Conservation (phyloP, 192 early-diverging fungal species). For the Coemansia sp. region DNA sequence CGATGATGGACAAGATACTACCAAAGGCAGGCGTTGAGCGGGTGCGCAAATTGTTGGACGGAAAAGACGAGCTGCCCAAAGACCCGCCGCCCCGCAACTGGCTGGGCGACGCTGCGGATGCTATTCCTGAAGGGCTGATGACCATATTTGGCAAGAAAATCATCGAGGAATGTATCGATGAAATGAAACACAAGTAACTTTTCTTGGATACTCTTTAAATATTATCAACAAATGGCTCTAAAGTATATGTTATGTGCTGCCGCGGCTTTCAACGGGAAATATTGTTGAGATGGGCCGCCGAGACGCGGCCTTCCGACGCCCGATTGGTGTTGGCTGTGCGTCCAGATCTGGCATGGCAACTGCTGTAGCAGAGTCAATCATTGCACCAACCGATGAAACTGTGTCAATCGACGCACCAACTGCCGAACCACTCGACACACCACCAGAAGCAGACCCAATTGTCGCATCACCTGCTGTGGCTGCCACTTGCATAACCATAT, state of each 20-base stretch:
- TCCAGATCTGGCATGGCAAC: not conserved
- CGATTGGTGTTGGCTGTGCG: slow-evolving; percentile 3
- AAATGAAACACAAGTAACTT: slow-evolving; percentile 14
- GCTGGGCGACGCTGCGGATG: slow-evolving; percentile 34
- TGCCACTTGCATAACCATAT: slow-evolving; percentile 33
- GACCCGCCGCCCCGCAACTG: slow-evolving; percentile 33
- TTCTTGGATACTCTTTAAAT: not conserved
- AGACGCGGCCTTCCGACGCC: slow-evolving; percentile 10
- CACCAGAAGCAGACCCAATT: no score
- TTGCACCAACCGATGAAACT: not conserved
- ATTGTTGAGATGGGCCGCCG: slow-evolving; percentile 42
- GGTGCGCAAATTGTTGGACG: slow-evolving; percentile 23
- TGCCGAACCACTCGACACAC: not conserved
- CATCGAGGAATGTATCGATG: slow-evolving; percentile 36
- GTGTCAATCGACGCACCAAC: not conserved
- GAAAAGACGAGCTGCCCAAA: slow-evolving; percentile 19
- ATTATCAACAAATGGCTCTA: no score
- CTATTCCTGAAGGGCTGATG: slow-evolving; percentile 31
- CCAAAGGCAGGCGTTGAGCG: slow-evolving; percentile 15
- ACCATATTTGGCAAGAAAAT: slow-evolving; percentile 43
- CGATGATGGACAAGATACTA: slow-evolving; percentile 24
- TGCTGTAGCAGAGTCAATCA: not conserved
- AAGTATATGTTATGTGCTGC: not conserved
- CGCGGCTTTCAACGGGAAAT: slow-evolving; percentile 7
- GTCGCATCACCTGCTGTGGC: not conserved